phyloP scores from a whole-genome alignment of 148 eudicot genomes.

The Rhododendron mucronatum region DNA sequence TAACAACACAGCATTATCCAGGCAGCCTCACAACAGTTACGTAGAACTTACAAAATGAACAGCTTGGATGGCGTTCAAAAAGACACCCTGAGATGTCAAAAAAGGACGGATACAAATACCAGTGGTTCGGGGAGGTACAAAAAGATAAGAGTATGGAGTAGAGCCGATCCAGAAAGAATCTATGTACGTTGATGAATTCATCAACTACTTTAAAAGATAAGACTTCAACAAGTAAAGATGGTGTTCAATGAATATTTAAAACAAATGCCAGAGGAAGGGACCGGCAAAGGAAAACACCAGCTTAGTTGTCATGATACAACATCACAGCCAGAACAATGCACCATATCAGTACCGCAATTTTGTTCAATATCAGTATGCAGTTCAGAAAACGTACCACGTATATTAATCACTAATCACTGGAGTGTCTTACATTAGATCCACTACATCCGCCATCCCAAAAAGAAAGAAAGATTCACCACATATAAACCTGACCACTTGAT shows the following conservation, averaged over 20 bases:
- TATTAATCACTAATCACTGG: neutral
- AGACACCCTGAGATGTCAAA: neutral
- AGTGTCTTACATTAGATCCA: neutral
- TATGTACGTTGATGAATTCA: neutral
- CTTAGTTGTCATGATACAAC: neutral
- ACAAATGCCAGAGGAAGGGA: neutral
- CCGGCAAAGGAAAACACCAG: neutral
- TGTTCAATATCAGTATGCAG: neutral
- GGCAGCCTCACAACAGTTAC: neutral
- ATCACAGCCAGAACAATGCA: neutral
- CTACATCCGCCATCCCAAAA: neutral
- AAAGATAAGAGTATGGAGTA: neutral
- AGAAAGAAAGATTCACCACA: neutral
- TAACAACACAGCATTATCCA: neutral
- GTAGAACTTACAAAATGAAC: neutral
- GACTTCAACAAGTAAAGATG: neutral
- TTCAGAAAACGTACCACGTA: neutral
- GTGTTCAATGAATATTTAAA: neutral
- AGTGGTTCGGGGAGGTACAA: neutral
- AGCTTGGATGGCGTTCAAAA: neutral
- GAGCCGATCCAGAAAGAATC: neutral
- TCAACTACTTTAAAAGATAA: neutral
- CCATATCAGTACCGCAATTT: neutral
- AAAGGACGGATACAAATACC: neutral
- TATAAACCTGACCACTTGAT: neutral